Base-by-base conservation (phyloP, 1,284 basidiomycete species). In the Irpex sp. region DNA sequence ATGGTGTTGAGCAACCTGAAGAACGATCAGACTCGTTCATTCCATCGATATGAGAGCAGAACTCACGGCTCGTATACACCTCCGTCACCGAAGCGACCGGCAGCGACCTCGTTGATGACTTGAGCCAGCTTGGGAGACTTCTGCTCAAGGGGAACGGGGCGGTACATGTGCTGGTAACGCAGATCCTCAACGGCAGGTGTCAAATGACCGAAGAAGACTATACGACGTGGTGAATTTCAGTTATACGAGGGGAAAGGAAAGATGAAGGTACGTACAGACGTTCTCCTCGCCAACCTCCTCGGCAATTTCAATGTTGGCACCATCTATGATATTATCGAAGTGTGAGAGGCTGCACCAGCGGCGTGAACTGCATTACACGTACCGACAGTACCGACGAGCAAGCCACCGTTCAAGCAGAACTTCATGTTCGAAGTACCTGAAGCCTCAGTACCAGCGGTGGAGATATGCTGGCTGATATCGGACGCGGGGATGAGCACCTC, bases 271-370 rank as follows among this genome's bases (percentile, higher is more conserved):
- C 88, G 77, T 70, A 89, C 88, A 90, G 71, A 81, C 85, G 73
- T 90, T 88, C 67, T 83, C 82, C 67, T 88, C 86, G 37, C 90
- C 88, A 38, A 89, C 89, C 75, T 96, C 94, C 73, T 97, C 93
- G 2, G 93, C 94, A 68, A 97, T 97, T 78, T 97, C 95, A 65
- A 97, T 94, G 74, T 96, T 96, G 21, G 95, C 96, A 65, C 96
- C 96, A 76, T 97, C 93, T 77, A 77, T 69, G 17, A 19, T 69
- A 58, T 26, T 1, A 57, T 17, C 15, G 51, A 11, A 15, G 36
- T 26, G 17, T 26, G 48, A 31, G 47, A 13, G 58, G 44, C 5
- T 40, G n/a, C n/a, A n/a, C n/a, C n/a, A n/a, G n/a, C n/a, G n/a
- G 26, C 3, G 26, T 26, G 26, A 26, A 26, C 26, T 26, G 26